phyloP scores from a whole-genome alignment of 257 asterid genomes.

The Thymus mandschuricus region DNA sequence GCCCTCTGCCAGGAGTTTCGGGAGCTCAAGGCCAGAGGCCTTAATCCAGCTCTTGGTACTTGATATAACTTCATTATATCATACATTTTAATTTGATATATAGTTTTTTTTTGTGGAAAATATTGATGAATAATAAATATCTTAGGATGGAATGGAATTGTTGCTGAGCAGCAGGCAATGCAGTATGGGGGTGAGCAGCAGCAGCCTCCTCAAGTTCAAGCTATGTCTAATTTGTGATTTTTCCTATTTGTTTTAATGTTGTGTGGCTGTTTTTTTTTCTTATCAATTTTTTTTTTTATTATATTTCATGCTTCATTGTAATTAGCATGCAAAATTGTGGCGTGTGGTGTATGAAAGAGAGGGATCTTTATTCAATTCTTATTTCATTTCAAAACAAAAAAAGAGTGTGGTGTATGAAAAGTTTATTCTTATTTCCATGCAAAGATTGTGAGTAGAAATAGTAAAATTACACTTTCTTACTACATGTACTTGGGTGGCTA shows the following conservation, averaged over 20 bases:
- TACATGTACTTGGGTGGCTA: too few species aligned
- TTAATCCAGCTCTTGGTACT: slow-evolving; percentile 52
- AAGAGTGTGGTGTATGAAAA: too few species aligned
- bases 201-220: slow-evolving; percentile 46
- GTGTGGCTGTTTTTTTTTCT: not conserved
- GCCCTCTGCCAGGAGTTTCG: slow-evolving; percentile 61
- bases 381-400: too few species aligned
- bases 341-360: too few species aligned
- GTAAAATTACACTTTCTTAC: too few species aligned
- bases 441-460: too few species aligned
- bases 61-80: not conserved
- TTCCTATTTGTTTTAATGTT: not conserved
- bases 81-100: not conserved
- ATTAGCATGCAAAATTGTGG: not conserved
- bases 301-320: not conserved
- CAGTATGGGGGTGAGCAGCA: slow-evolving; percentile 30
- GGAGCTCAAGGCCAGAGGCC: slow-evolving; percentile 49
- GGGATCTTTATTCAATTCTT: too few species aligned
- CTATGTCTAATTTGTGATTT: slow-evolving; percentile 35
- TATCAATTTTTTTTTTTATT: not conserved
- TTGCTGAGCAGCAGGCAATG: slow-evolving; percentile 42
- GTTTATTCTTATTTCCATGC: too few species aligned
- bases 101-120: not conserved
- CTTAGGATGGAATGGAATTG: slow-evolving; percentile 59
- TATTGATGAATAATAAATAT: not conserved